Evolutionary conservation across 345 rosid genomes (phyloP).

Genomic region (Salix purpurea): DNA sequence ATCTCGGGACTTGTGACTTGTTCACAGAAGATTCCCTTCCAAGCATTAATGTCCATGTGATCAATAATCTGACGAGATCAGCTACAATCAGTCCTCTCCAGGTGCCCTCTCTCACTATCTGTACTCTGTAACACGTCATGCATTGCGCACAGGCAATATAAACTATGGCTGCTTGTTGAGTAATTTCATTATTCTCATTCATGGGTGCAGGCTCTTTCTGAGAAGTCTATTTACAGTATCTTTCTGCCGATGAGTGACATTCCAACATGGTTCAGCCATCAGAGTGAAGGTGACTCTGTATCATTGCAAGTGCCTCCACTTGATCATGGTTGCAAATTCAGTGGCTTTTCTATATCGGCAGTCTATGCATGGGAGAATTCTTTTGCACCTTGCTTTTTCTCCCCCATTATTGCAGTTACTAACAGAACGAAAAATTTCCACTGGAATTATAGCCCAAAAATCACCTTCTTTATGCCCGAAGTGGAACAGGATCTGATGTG

Average conservation of each 20-base stretch:
- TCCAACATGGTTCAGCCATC: constrained; percentile 11
- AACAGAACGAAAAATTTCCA: not conserved
- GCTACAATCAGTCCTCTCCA: constrained; percentile 2
- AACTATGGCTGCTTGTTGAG: too few relatives aligned
- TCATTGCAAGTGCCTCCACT: not conserved
- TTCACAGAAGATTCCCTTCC: not conserved
- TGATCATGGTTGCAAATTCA: not conserved
- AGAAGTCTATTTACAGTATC: constrained; percentile 6
- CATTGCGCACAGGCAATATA: too few relatives aligned
- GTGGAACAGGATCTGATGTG: not conserved
- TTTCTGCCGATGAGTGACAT: not conserved
- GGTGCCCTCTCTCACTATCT: not conserved
- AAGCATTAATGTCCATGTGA: not conserved
- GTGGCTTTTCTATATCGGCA: not conserved
- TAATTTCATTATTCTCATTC: too few relatives aligned
- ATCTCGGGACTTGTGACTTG: not conserved
- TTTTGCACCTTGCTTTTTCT: not conserved
- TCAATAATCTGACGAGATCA: constrained; percentile 5
- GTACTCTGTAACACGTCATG: too few relatives aligned
- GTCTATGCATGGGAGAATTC: not conserved
- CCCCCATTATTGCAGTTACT: not conserved
- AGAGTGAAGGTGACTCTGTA: not conserved
- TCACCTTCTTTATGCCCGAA: not conserved
- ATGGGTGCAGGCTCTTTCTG: not conserved
- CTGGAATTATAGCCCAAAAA: not conserved